Evolutionary conservation across 208 protist species (phyloP).

Genomic region (Acanthamoeba divionensis): DNA sequence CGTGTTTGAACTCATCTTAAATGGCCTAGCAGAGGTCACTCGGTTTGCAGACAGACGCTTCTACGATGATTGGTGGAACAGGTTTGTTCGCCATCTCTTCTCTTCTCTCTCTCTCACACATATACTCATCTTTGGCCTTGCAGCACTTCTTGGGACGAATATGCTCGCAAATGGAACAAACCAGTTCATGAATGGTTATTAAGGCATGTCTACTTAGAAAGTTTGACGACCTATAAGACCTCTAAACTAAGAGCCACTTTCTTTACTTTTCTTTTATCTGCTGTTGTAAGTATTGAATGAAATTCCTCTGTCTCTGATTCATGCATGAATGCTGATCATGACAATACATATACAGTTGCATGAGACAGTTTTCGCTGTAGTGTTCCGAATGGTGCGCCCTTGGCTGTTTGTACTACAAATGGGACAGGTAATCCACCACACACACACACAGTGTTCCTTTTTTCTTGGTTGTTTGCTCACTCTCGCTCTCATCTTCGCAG

Average conservation of each 20-base stretch:
- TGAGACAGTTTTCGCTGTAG: slow-evolving; percentile 21
- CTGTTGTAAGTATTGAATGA: slow-evolving; percentile 27
- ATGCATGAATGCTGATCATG: background rate
- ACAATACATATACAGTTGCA: slow-evolving; percentile 2
- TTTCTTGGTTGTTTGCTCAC: no score
- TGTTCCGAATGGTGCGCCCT: slow-evolving; percentile 22
- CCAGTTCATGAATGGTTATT: slow-evolving; percentile 75
- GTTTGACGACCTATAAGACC: slow-evolving; percentile 59
- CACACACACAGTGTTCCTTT: no score
- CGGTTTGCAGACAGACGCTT: slow-evolving; percentile 71
- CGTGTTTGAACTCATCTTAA: slow-evolving; percentile 70
- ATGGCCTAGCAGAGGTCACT: slow-evolving; percentile 72
- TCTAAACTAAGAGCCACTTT: slow-evolving; percentile 56
- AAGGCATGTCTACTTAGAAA: slow-evolving; percentile 66
- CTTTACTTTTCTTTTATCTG: slow-evolving; percentile 64
- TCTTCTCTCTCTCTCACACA: background rate
- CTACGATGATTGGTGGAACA: slow-evolving; percentile 79
- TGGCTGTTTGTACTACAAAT: slow-evolving; percentile 39
- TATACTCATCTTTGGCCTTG: background rate
- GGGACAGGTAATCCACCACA: no score
- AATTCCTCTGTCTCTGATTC: background rate
- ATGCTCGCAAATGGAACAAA: slow-evolving; percentile 74
- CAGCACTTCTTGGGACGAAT: slow-evolving; percentile 39
- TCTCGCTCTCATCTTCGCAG: no score
- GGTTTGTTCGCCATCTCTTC: background rate